Evolutionary conservation across 805 yeast genomes (phyloP), one percentile per base, ranked within the genome.

Genomic region (Zygoascus bituminiphila): DNA sequence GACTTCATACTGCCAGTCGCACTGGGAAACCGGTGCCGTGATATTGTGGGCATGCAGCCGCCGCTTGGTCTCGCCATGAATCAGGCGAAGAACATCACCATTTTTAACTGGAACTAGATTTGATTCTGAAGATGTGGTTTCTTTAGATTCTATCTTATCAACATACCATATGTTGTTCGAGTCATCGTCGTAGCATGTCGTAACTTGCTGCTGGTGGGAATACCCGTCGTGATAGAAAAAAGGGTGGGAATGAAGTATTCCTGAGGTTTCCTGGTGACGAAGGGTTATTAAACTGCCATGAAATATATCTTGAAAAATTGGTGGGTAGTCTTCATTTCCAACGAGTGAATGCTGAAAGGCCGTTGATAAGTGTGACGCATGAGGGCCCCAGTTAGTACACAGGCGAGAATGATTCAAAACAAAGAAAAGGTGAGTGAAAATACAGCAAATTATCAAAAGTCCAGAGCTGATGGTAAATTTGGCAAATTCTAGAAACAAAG

Each of bases 111-210:
- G 19, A 3, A 15, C 22, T 12, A 33, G 24, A 9, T 33, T 21
- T n/a, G 3, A 19, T 4, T 17, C 41, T 22, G 21, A 17, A 4
- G 31, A 25, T 5, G 43, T 24, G 9, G 20, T 3, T 38, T 25
- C 43, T 17, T 26, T 44, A 2, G 6, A 17, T 14, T 26, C 35
- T 9, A 43, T 38, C 12, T 23, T 20, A 19, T 83, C 87, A 42
- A 86, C 60, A 22, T 76, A 67, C 85, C 91, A 87, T 48, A 77
- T 77, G 58, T 82, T 84, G 58, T 78, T 76, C 56, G 80, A 83
- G 21, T 67, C 68, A 49, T 71, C 72, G 51, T 65, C 71, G 20
- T 73, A 75, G 49, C 78, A 75, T 33, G 82, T 66, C 0, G 89
- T 75, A 10, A 86, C 89, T 59, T 82, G 84, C 60, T 84, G 89